Percentiles rank a stretch among this genome's conserved stretches.
These are phyloP conservation scores for Chaetothyriales sp. DNA, from an alignment of 2,329 filamentous ascomycete genomes.

Conservation along the genomic window DNA sequence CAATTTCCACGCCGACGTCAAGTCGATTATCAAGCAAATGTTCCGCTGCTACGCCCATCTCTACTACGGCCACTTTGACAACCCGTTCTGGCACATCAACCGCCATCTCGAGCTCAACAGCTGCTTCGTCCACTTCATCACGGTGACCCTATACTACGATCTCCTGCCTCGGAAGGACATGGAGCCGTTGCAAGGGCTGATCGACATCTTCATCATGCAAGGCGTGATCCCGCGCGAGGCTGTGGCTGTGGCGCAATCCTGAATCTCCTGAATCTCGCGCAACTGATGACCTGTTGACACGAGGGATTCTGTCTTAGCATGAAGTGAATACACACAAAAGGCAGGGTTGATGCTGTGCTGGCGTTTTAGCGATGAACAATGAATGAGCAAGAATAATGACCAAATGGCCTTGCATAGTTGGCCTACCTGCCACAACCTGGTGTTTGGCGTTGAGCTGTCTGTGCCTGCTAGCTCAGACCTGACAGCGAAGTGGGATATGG, in stretches of 20 bases:
- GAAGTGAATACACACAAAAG: not conserved
- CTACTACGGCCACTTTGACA: conserved; percentile 88
- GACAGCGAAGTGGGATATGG: no score
- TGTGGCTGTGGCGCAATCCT: conserved; percentile 2
- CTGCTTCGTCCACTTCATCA: conserved; percentile 72
- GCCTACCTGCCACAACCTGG: not conserved
- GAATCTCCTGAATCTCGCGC: not conserved
- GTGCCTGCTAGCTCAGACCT: not conserved
- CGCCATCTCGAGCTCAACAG: conserved; percentile 59
- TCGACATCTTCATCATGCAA: conserved; percentile 81
- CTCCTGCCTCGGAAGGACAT: conserved; percentile 79
- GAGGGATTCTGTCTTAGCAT: not conserved
- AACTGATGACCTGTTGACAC: not conserved
- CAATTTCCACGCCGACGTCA: conserved; percentile 77
- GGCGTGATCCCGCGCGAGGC: conserved; percentile 67
- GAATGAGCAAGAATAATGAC: not conserved
- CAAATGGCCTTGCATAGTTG: not conserved
- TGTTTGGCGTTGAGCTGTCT: not conserved
- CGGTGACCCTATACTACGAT: conserved; percentile 64
- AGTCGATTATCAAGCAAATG: conserved; percentile 93
- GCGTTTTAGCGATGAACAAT: not conserved
- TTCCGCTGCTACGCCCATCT: conserved; percentile 96
- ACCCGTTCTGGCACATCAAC: conserved; percentile 71
- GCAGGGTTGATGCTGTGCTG: not conserved
- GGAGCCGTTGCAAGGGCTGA: conserved; percentile 88